Percentiles rank a stretch among this genome's conserved stretches.
phyloP scores from a whole-genome alignment of 2,329 filamentous ascomycete genomes.

The Fusarium tuaranense region DNA sequence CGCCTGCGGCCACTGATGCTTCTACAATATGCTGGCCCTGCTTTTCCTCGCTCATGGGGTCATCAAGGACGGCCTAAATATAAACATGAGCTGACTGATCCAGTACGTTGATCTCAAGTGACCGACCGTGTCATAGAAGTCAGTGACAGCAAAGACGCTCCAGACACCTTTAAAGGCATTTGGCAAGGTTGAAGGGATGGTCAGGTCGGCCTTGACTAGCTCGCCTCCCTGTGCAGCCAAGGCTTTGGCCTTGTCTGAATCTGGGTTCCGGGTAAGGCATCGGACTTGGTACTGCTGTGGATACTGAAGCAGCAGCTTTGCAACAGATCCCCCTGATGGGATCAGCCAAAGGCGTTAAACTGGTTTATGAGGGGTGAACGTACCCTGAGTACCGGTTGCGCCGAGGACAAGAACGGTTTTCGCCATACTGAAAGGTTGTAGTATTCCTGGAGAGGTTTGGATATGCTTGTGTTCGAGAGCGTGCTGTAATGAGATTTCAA shows the following conservation, averaged over 20 bases:
- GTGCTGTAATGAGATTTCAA: not conserved
- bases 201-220: slow-evolving; percentile 23
- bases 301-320: slow-evolving; percentile 22
- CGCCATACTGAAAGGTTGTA: not conserved
- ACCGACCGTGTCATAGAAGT: slow-evolving; percentile 29
- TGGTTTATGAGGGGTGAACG: not conserved
- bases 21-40: slow-evolving; percentile 28
- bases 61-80: slow-evolving; percentile 19
- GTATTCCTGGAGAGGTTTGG: not conserved
- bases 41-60: slow-evolving; percentile 30
- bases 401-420: slow-evolving; percentile 26
- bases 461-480: not conserved
- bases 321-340: slow-evolving; percentile 19
- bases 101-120: not conserved
- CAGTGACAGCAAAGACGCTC: slow-evolving; percentile 27
- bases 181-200: slow-evolving; percentile 23
- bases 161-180: slow-evolving; percentile 16
- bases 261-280: slow-evolving; percentile 22
- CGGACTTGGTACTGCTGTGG: slow-evolving; percentile 20
- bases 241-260: slow-evolving; percentile 22
- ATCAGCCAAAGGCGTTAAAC: not conserved
- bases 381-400: slow-evolving; percentile 28
- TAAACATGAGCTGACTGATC: not conserved
- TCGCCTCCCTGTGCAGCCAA: slow-evolving; percentile 16
- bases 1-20: slow-evolving; percentile 18